Base-by-base conservation (phyloP, 129 eudicot genomes). In the Silybum marianum region DNA sequence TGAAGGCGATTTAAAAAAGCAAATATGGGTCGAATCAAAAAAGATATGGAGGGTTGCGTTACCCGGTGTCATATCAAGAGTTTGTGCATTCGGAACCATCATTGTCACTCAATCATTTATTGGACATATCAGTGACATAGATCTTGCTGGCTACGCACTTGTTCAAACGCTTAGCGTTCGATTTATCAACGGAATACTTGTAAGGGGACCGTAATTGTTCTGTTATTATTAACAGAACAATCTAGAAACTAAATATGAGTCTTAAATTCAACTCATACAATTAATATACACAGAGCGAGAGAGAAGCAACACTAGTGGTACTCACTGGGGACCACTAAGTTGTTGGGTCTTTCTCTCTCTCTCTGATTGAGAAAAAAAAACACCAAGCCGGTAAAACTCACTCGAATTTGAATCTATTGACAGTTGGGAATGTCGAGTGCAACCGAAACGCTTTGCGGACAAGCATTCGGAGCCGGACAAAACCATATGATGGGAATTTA, bases 401-500 rank as follows among this genome's bases (percentile, higher is more conserved):
- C 30, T 28, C 1, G 30, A 28, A 28, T 28, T 48, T 14, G 48
- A 69, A 46, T 32, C 6, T 23, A 48, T 65, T 7, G 18, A 60
- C 87, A 90, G 94, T 71, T 90, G 34, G 94, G 94, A 71, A 90
- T 90, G 94, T 86, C 94, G 30, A 90, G 94, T 62, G 94, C 91
- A 62, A 90, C 94, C 18, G 94, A 90, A 75, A 88, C 90, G 13
- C 93, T 91, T 22, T 91, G 96, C 58, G 96, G 93, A 72, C 91
- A 91, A 89, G 85, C 96, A 62, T 91, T 85, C 79, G 96, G 96
- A 75, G 96, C 93, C 9, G 86, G 90, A 48, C 96, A 91, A 44
- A 60, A 81, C 72, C 90, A 91, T 73, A 91, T 91, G 95, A 85
- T 91, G 92, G 92, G 95, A 14, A 84, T 91, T 26, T 87, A 91